Evolutionary conservation across 305 asterid species (phyloP).

Genomic region (Solanum hybrid): DNA sequence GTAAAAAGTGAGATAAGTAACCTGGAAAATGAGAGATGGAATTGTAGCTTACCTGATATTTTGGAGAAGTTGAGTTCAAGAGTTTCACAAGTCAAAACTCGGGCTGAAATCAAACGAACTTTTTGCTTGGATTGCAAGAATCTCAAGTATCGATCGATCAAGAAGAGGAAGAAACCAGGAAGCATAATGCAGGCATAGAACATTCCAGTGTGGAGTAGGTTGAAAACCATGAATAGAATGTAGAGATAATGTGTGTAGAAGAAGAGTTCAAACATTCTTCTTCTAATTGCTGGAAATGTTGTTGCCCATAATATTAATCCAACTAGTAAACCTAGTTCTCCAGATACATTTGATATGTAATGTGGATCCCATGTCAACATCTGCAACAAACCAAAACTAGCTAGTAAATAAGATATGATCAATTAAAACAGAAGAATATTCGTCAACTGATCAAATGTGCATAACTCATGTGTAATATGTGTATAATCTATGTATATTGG

Average conservation of each 20-base stretch:
- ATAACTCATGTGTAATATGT: background rate
- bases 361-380: conserved; percentile 69
- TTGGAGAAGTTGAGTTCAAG: conserved; percentile 83
- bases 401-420: background rate
- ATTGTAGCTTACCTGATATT: conserved; percentile 3
- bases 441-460: background rate
- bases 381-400: conserved; percentile 21
- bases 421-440: background rate
- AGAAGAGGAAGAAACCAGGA: conserved; percentile 75
- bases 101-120: conserved; percentile 50
- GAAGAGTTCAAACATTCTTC: conserved; percentile 75
- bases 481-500: background rate
- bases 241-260: conserved; percentile 80
- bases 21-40: background rate
- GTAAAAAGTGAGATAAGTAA: background rate
- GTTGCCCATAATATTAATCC: conserved; percentile 71
- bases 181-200: conserved; percentile 84
- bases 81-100: conserved; percentile 53
- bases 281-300: conserved; percentile 53
- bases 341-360: conserved; percentile 78
- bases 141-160: conserved; percentile 75
- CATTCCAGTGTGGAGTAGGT: conserved; percentile 62
- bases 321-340: conserved; percentile 57
- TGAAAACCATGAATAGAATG: conserved; percentile 56
- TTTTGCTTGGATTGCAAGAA: conserved; percentile 62